Evolutionary conservation across 73 alveolate species (phyloP).

Genomic region (Paramecium biaurelia): DNA sequence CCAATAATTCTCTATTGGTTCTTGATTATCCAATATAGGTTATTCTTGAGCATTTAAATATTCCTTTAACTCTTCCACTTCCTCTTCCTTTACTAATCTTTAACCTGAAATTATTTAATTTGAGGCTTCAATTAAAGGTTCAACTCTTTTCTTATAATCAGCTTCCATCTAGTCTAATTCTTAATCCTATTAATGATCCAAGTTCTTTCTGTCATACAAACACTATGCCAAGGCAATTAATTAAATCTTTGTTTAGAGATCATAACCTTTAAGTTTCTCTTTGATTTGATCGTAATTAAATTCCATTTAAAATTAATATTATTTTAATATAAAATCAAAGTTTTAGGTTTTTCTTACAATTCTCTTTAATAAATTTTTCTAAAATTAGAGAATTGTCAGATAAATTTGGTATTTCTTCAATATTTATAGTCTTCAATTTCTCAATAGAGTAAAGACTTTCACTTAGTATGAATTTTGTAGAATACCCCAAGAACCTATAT

Average conservation of each 20-base stretch:
- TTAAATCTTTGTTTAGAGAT: slow-evolving; percentile 12
- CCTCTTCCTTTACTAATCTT: neutral
- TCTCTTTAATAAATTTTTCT: neutral
- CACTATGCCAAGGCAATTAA: slow-evolving; percentile 3
- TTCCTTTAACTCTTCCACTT: neutral
- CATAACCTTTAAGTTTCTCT: slow-evolving; percentile 16
- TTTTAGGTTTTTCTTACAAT: neutral
- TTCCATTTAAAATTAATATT: slow-evolving; percentile 15
- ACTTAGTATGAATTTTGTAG: neutral
- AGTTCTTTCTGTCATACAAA: neutral
- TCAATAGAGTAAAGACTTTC: neutral
- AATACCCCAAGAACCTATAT: neutral
- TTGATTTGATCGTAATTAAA: slow-evolving; percentile 23
- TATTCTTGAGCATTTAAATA: neutral
- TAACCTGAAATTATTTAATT: slow-evolving; percentile 20
- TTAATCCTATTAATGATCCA: slow-evolving; percentile 29
- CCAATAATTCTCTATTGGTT: slow-evolving; percentile 45
- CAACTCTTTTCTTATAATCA: neutral
- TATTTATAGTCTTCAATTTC: neutral
- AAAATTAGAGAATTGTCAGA: neutral
- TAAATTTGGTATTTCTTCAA: neutral
- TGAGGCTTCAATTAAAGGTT: slow-evolving; percentile 12
- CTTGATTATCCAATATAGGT: neutral
- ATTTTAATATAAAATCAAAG: neutral
- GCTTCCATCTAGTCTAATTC: slow-evolving; percentile 15